These are phyloP conservation scores for Cyclotella sp. DNA, from an alignment of 108 stramenopile genomes.

Conservation along the genomic window DNA sequence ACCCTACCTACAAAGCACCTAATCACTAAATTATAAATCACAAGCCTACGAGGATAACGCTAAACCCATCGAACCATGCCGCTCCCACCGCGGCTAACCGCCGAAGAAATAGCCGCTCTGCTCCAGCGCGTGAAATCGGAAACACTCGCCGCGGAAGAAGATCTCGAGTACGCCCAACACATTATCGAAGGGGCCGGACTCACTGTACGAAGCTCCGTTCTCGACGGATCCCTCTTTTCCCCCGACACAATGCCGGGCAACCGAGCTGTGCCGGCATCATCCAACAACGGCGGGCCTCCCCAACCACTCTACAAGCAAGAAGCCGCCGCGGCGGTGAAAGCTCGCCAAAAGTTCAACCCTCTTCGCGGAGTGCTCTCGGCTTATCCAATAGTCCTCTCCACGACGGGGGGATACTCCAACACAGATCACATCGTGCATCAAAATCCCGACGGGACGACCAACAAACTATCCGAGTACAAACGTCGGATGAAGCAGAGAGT, in stretches of 20 bases:
- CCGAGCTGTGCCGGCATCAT: background rate
- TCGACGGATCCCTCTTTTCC: constrained; percentile 28
- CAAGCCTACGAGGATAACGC: background rate
- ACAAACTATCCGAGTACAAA: constrained; percentile 80
- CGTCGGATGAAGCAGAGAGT: constrained; percentile 58
- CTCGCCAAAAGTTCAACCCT: constrained; percentile 49
- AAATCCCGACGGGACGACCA: constrained; percentile 56
- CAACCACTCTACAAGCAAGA: constrained; percentile 20
- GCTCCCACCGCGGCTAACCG: constrained; percentile 16
- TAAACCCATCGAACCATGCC: background rate
- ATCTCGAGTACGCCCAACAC: constrained; percentile 51
- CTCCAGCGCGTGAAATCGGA: constrained; percentile 39
- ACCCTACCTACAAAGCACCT: too few relatives aligned
- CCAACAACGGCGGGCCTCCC: background rate
- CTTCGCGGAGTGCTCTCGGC: constrained; percentile 45
- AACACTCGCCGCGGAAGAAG: constrained; percentile 41
- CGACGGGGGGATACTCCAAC: constrained; percentile 85
- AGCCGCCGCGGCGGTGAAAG: constrained; percentile 33
- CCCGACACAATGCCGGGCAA: background rate
- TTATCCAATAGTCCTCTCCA: constrained; percentile 52
- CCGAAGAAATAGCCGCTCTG: constrained; percentile 17
- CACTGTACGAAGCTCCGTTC: constrained; percentile 52
- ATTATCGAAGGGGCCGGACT: constrained; percentile 60
- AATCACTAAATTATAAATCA: background rate
- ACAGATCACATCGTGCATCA: constrained; percentile 74